phyloP scores from a whole-genome alignment of 2,329 filamentous ascomycete species.

The Cladosporium sp. region DNA sequence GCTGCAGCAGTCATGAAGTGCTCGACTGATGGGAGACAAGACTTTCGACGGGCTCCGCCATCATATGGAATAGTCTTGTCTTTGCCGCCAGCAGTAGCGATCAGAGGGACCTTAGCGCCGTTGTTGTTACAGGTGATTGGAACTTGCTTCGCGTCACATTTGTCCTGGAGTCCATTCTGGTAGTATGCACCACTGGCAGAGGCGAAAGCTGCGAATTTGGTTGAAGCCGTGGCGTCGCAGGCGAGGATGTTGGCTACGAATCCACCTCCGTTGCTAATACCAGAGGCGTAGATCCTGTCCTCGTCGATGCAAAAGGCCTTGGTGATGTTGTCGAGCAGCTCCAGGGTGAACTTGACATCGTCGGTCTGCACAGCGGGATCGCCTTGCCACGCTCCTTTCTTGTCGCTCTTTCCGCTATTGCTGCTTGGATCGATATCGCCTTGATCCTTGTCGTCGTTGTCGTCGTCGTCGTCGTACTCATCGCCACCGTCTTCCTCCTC shows the following conservation, averaged over 20 bases:
- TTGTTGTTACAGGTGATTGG: constrained; percentile 28
- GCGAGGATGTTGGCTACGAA: constrained; percentile 48
- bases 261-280: constrained; percentile 57
- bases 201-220: constrained; percentile 52
- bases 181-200: constrained; percentile 51
- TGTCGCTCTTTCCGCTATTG: not conserved
- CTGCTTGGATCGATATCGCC: not conserved
- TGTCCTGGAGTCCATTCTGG: constrained; percentile 18
- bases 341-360: constrained; percentile 47
- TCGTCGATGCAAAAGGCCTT: constrained; percentile 47
- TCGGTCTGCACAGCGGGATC: constrained; percentile 41
- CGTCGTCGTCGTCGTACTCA: not conserved
- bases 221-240: constrained; percentile 44
- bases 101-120: constrained; percentile 36
- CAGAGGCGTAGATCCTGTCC: constrained; percentile 45
- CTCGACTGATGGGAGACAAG: constrained; percentile 31
- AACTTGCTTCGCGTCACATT: constrained; percentile 25
- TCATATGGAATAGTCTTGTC: constrained; percentile 44
- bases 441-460: not conserved
- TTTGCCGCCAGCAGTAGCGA: constrained; percentile 45
- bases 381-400: constrained; percentile 41
- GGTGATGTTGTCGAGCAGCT: constrained; percentile 43
- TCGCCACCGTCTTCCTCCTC: not conserved
- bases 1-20: constrained; percentile 41
- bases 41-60: constrained; percentile 36